Percentiles rank a stretch among this genome's conserved stretches.
Conservation (phyloP, 176 grass and related monocot genomes). For the Carex parvula region DNA sequence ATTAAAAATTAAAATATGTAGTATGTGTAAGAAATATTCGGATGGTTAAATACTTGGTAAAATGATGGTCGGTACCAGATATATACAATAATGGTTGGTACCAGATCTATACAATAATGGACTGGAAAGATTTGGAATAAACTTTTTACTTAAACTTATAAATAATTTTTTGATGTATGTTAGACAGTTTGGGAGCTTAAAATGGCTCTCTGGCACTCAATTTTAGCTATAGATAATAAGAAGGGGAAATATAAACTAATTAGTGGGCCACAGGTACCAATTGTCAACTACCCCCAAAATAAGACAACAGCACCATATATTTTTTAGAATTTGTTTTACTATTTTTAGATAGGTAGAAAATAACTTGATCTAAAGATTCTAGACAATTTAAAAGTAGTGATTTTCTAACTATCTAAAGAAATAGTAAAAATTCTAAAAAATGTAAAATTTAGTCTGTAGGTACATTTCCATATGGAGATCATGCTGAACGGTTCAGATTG, state of each 20-base stretch:
- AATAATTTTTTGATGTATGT: neutral
- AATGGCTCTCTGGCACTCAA: neutral
- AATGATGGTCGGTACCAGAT: neutral
- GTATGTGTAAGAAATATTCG: too few relatives aligned
- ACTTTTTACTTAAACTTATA: neutral
- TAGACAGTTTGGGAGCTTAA: neutral
- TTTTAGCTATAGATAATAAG: neutral
- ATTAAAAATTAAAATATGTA: too few relatives aligned
- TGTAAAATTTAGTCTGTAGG: too few relatives aligned
- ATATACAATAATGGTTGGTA: neutral
- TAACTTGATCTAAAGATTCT: too few relatives aligned
- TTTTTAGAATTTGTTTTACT: too few relatives aligned
- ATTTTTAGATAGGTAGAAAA: too few relatives aligned
- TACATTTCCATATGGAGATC: too few relatives aligned
- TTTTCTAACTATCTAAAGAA: too few relatives aligned
- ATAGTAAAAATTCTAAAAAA: too few relatives aligned
- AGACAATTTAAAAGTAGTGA: too few relatives aligned
- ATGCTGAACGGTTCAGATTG: too few relatives aligned
- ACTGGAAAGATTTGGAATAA: neutral
- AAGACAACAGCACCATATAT: neutral
- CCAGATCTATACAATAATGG: neutral
- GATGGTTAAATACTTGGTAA: neutral
- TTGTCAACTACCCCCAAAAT: neutral
- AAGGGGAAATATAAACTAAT: neutral
- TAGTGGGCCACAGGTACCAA: neutral